phyloP scores from a whole-genome alignment of 2,329 filamentous ascomycete species.

The Colletotrichum sp. region DNA sequence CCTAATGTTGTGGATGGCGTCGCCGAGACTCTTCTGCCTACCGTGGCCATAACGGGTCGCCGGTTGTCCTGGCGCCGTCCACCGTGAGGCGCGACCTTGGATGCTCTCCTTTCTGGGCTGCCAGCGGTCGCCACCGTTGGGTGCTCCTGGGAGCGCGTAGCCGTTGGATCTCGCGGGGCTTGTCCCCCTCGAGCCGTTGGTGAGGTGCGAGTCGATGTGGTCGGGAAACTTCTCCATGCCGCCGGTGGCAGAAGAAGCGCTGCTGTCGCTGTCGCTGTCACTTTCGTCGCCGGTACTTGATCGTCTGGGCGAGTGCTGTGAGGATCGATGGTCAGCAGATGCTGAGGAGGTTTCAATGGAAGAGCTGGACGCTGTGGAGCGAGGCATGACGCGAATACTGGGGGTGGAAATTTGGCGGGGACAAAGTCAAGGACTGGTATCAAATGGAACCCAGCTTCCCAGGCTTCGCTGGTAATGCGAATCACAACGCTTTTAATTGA shows the following conservation, averaged over 20 bases:
- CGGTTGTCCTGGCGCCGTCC: conserved; percentile 26
- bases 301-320: conserved; percentile 26
- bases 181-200: conserved; percentile 20
- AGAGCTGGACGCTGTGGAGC: conserved; percentile 37
- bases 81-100: conserved; percentile 43
- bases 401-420: conserved; percentile 14
- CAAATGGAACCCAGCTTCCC: neutral
- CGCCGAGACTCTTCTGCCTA: conserved; percentile 85
- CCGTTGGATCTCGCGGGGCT: conserved; percentile 33
- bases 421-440: conserved; percentile 2
- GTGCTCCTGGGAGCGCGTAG: conserved; percentile 24
- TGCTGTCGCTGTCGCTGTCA: conserved; percentile 20
- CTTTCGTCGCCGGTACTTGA: neutral
- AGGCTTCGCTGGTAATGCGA: neutral
- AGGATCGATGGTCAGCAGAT: conserved; percentile 28
- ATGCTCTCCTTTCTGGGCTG: conserved; percentile 62
- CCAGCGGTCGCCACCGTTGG: conserved; percentile 59
- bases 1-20: conserved; percentile 85
- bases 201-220: conserved; percentile 45
- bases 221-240: conserved; percentile 65
- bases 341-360: conserved; percentile 36
- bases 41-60: conserved; percentile 53
- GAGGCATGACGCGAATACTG: conserved; percentile 37
- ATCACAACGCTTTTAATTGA: neutral
- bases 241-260: conserved; percentile 14